Base-by-base conservation (phyloP, 805 yeast species). In the Starmerella ratchasimensis region DNA sequence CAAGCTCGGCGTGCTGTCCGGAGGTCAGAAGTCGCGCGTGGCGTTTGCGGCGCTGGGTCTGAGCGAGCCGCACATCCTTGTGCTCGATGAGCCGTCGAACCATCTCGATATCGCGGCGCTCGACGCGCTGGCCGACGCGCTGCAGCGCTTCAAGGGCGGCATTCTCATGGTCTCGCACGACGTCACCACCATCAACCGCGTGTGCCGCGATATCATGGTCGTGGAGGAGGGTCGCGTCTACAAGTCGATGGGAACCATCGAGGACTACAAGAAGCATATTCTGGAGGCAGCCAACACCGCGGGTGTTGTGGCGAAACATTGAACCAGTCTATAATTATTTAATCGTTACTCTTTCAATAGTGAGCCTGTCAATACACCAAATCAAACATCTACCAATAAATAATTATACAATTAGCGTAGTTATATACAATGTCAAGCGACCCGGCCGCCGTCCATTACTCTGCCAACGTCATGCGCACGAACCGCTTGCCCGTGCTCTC, bases 21-120 rank as follows among this genome's bases (percentile, higher is more conserved):
- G 97, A 61, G 98, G 98, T 67, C 98, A 90, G 57, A 90, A 90
- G 59, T 84, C 96, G 20, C 74, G 98, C 63, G 98, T 90, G 37
- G 97, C 97, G 0, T 90, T 90, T 63, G 97, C 98, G 7, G 88
- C 95, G 13, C 67, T 90, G 47, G 83, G 96, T 62, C 67, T 90
- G 52, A 71, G 71, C 44, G 78, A 80, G 45, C 98, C 98, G 15
- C 98, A 90, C 58, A 74, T 90, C 31, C 67, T 90, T 53, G 75
- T 90, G 53, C 65, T 90, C 48, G 98, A 90, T 68, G 98, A 90
- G 69, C 98, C 98, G 61, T 81, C 95, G 5, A 90, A 90, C 63
- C 98, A 90, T 63, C 74, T 90, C 70, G 98, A 90, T 78, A 88
- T 95, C 7, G 78, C 93, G 25, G 98, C 96, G 71, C 67, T 90